Conservation (phyloP, 768 basidiomycete species). For the Suillus weaverae region DNA sequence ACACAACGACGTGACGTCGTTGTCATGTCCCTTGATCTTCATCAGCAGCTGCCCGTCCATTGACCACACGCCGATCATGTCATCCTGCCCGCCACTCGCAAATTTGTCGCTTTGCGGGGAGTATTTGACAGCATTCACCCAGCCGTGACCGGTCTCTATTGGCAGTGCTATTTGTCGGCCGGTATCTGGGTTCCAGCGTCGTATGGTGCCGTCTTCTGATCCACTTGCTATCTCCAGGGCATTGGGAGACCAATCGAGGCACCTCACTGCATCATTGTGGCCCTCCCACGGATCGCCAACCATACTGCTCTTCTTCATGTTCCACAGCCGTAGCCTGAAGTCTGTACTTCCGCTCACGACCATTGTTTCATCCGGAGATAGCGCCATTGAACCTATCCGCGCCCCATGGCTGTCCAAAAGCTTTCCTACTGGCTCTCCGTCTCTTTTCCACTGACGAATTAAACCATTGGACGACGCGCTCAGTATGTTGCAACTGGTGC, state of each 20-base stretch:
- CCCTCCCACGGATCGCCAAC: background rate
- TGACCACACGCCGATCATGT: background rate
- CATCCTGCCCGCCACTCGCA: background rate
- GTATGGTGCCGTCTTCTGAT: slow-evolving; percentile 13
- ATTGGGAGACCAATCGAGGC: slow-evolving; percentile 15
- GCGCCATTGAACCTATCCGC: background rate
- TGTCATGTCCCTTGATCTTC: background rate
- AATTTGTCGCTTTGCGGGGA: background rate
- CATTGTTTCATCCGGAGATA: background rate
- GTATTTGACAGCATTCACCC: background rate
- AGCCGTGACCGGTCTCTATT: background rate
- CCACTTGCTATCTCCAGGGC: slow-evolving; percentile 13
- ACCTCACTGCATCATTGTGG: background rate
- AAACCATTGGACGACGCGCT: background rate
- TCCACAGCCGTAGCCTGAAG: background rate
- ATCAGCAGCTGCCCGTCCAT: background rate
- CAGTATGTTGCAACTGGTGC: background rate
- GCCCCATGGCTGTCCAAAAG: background rate
- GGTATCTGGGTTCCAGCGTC: slow-evolving; percentile 14
- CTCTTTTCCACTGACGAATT: background rate
- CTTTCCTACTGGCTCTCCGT: background rate
- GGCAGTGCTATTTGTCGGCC: background rate
- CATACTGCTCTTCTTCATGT: background rate
- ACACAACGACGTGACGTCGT: background rate
- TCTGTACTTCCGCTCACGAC: background rate